Conservation (phyloP, 2,329 filamentous ascomycete genomes). For the Aspergillus latus region DNA sequence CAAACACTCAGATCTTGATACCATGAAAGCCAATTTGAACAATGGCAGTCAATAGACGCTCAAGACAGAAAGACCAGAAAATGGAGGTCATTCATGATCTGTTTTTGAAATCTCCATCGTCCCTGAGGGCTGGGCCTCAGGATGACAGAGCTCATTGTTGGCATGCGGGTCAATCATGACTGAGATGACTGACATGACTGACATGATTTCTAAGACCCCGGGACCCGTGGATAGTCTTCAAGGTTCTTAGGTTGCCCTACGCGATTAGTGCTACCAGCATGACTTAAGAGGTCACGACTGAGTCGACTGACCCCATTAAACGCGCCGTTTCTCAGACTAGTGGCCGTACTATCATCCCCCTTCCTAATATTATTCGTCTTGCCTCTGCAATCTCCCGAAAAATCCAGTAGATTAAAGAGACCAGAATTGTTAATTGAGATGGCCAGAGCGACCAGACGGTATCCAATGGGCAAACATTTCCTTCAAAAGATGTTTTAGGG, state of each 20-base stretch:
- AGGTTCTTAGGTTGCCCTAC: background rate
- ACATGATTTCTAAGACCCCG: background rate
- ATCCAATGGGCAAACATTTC: constrained; percentile 10
- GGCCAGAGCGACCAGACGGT: constrained; percentile 4
- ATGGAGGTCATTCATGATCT: background rate
- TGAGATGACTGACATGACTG: background rate
- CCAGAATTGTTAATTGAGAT: background rate
- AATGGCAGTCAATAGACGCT: background rate
- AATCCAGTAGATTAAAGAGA: constrained; percentile 7
- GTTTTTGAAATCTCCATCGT: background rate
- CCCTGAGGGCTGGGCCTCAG: background rate
- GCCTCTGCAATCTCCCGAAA: constrained; percentile 16
- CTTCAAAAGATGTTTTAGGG: background rate
- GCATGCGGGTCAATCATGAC: background rate
- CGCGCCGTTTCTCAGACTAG: constrained; percentile 18
- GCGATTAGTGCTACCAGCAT: constrained; percentile 6
- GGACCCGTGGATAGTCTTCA: background rate
- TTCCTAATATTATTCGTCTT: constrained; percentile 21
- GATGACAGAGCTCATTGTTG: background rate
- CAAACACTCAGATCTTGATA: constrained; percentile 6
- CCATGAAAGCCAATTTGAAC: background rate
- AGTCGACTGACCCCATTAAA: constrained; percentile 11
- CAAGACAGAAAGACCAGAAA: background rate
- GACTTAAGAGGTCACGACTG: constrained; percentile 7
- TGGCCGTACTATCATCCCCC: constrained; percentile 18